Conservation (phyloP, 345 rosid species). For the Fremontodendron californicum region DNA sequence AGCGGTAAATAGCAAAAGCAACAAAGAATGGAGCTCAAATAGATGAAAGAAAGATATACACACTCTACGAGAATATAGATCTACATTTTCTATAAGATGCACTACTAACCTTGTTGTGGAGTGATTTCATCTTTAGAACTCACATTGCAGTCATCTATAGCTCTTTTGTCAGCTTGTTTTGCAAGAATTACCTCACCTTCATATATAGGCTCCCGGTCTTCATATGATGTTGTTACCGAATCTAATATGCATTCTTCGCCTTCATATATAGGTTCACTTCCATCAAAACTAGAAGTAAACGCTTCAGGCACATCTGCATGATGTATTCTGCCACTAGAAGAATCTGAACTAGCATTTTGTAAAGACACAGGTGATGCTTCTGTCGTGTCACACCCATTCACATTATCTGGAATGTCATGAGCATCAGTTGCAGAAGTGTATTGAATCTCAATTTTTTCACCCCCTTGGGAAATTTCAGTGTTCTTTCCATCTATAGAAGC, state of each 20-base stretch:
- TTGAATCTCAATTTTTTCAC: slow-evolving; percentile 25
- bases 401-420: slow-evolving; percentile 34
- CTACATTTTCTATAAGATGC: not conserved
- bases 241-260: slow-evolving; percentile 89
- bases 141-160: slow-evolving; percentile 32
- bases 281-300: slow-evolving; percentile 51
- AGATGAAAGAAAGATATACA: not conserved
- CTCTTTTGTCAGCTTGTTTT: slow-evolving; percentile 54
- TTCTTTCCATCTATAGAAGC: slow-evolving; percentile 18
- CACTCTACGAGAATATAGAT: not conserved
- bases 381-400: slow-evolving; percentile 20
- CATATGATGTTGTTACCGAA: slow-evolving; percentile 44
- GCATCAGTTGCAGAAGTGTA: slow-evolving; percentile 20
- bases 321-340: slow-evolving; percentile 45
- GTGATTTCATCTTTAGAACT: slow-evolving; percentile 54
- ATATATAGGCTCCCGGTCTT: slow-evolving; percentile 76
- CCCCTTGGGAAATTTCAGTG: slow-evolving; percentile 18
- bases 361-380: slow-evolving; percentile 25
- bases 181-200: slow-evolving; percentile 97
- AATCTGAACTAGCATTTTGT: slow-evolving; percentile 41
- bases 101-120: slow-evolving; percentile 58
- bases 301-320: slow-evolving; percentile 45
- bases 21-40: not conserved
- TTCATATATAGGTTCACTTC: slow-evolving; percentile 88
- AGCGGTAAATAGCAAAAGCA: not conserved